Percentiles rank a stretch among this genome's conserved stretches.
Conservation (phyloP, 139 green algal species). For the Auxenochlorella pyrenoidosa region DNA sequence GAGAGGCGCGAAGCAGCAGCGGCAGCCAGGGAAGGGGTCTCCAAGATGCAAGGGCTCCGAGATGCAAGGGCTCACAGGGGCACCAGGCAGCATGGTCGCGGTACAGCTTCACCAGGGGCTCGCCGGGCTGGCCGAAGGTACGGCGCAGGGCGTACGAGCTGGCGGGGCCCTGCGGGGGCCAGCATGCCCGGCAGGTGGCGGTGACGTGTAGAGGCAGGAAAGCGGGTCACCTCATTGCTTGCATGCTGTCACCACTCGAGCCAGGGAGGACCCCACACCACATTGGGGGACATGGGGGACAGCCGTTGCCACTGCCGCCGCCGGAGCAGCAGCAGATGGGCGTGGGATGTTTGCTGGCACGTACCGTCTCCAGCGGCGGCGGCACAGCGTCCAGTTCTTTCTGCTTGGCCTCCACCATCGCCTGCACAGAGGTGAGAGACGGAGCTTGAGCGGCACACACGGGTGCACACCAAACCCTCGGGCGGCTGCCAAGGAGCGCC, state of each 20-base stretch:
- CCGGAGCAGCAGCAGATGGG: too few species aligned
- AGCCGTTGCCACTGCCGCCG: too few species aligned
- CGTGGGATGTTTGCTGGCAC: not conserved
- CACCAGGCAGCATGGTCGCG: slow-evolving; percentile 83
- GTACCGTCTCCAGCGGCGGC: slow-evolving; percentile 49
- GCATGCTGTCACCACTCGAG: too few species aligned
- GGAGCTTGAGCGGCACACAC: too few species aligned
- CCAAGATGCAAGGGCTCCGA: not conserved
- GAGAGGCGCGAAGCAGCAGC: too few species aligned
- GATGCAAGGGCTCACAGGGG: slow-evolving; percentile 50
- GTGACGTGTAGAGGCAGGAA: too few species aligned
- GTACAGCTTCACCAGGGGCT: slow-evolving; percentile 75
- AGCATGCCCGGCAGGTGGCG: too few species aligned
- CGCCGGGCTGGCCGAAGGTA: slow-evolving; percentile 72
- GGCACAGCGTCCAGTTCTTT: slow-evolving; percentile 22
- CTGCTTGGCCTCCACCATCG: slow-evolving; percentile 53
- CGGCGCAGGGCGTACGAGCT: slow-evolving; percentile 69
- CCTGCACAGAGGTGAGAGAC: not conserved
- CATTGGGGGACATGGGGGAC: too few species aligned
- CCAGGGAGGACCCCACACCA: too few species aligned
- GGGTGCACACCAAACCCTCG: too few species aligned
- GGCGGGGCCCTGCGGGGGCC: slow-evolving; percentile 61
- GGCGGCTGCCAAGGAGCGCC: too few species aligned
- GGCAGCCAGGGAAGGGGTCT: slow-evolving; percentile 14
- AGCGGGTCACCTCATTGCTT: too few species aligned